Conservation (phyloP, 768 basidiomycete genomes). For the Exidia glandulosa region DNA sequence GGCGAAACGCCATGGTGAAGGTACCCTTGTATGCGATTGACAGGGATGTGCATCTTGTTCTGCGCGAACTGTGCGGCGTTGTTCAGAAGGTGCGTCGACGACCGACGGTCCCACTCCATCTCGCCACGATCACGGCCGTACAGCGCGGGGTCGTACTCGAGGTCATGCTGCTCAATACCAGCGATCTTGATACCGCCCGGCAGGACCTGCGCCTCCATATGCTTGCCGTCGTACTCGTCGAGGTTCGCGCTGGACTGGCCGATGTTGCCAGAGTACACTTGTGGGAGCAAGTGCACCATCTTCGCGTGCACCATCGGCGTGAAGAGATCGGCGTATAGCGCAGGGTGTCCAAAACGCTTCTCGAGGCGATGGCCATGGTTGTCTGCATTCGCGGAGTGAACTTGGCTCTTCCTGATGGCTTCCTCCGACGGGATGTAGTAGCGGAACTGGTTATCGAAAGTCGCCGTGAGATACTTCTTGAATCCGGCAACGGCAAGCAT, state of each 20-base stretch:
- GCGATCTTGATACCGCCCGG: conserved; percentile 78
- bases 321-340: conserved; percentile 75
- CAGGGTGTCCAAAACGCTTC: conserved; percentile 92
- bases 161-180: conserved; percentile 64
- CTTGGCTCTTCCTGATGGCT: conserved; percentile 62
- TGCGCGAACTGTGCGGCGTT: conserved; percentile 9
- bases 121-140: conserved; percentile 78
- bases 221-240: conserved; percentile 69
- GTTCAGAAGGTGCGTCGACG: conserved; percentile 37
- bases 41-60: background rate
- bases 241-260: conserved; percentile 51
- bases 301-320: conserved; percentile 81
- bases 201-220: conserved; percentile 61
- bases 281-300: conserved; percentile 66
- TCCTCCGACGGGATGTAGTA: conserved; percentile 77
- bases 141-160: conserved; percentile 71
- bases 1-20: background rate
- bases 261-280: conserved; percentile 70
- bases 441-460: conserved; percentile 56
- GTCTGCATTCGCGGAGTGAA: conserved; percentile 72
- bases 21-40: background rate
- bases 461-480: conserved; percentile 73
- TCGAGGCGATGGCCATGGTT: conserved; percentile 61
- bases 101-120: conserved; percentile 78
- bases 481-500: conserved; percentile 66